Evolutionary conservation across 805 yeast genomes (phyloP), one percentile per base, ranked within the genome.

Genomic region (Metschnikowia santaceciliae): DNA sequence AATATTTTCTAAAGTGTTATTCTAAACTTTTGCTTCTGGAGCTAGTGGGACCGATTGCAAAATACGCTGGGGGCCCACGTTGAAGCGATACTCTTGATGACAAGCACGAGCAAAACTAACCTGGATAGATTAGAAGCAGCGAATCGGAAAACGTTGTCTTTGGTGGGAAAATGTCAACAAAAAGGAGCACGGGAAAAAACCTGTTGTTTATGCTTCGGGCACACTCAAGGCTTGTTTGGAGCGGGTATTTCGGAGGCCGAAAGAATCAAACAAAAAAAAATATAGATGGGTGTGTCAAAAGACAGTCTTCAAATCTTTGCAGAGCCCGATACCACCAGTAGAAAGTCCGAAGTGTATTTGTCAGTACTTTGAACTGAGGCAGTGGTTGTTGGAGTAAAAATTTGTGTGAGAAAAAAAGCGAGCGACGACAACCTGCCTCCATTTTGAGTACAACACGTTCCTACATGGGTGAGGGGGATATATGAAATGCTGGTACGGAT

Each of bases 391-490:
- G 34, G 41, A 44, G 41, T 44, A 44, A 44, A 44, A 44, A 10
- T 35, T 44, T 44, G 50, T 39, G 44, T 19, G 49, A 41, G 49
- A 41, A 46, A 50, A 53, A 52, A 56, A 56, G 50, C 49, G 59
- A 52, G 53, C 58, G 51, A 48, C 61, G 54, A 56, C 61, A 50
- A 49, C 54, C 44, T 37, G 35, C 23, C 32, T 39, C 30, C 32
- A 47, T 52, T 58, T 58, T 58, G 61, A 49, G 60, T 43, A 42
- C 49, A 56, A 58, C 61, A 58, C 61, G 60, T 52, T 56, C 50
- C 48, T 47, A 51, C 48, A 37, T 17, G 38, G 26, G 26, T 6
- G 46, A 22, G 38, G 14, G 19, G 19, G 32, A 13, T 32, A 32
- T 8, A 19, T 7, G 36, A 6, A 33, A 8, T 10, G 20, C 0